A percentile compares a stretch with the other conserved stretches of the same genome.
Conservation (phyloP, 1,284 basidiomycete species). For the Pseudozyma hubeiensis region DNA sequence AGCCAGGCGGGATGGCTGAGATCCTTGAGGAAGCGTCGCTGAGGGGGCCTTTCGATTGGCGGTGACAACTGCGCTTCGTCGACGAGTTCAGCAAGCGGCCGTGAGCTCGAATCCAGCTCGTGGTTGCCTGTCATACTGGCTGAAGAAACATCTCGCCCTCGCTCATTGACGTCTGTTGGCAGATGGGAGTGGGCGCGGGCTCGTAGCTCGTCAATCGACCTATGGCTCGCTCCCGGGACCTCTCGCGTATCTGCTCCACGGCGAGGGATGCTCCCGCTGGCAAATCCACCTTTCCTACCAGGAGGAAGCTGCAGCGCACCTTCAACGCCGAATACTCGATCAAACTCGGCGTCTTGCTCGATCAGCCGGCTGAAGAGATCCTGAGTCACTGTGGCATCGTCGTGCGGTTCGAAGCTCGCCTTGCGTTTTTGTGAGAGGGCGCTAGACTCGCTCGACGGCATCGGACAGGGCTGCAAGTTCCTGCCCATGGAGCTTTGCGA, state of each 20-base stretch:
- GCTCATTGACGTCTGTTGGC: too few relatives aligned
- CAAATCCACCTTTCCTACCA: too few relatives aligned
- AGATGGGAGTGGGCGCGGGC: too few relatives aligned
- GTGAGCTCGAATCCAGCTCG: background rate
- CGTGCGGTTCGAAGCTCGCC: slow-evolving; percentile 1
- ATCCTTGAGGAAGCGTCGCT: slow-evolving; percentile 22
- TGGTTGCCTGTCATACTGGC: too few relatives aligned
- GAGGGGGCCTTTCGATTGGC: slow-evolving; percentile 15
- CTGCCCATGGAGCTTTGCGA: background rate
- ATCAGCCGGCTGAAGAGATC: slow-evolving; percentile 34
- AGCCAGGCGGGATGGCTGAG: slow-evolving; percentile 22
- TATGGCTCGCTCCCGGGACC: too few relatives aligned
- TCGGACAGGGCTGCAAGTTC: slow-evolving; percentile 1
- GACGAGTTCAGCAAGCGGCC: background rate
- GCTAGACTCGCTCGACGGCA: background rate
- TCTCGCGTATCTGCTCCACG: too few relatives aligned
- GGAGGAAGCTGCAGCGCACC: slow-evolving; percentile 7
- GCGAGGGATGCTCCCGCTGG: too few relatives aligned
- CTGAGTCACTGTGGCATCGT: slow-evolving; percentile 16
- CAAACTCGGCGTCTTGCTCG: slow-evolving; percentile 16
- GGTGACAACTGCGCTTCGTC: background rate
- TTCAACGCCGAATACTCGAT: background rate
- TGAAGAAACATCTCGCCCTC: too few relatives aligned
- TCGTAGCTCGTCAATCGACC: too few relatives aligned
- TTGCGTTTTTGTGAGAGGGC: slow-evolving; percentile 21